Percentiles rank a stretch among this genome's conserved stretches.
Conservation (phyloP, 148 eudicot species). For the Tetragonia tetragonoides region DNA sequence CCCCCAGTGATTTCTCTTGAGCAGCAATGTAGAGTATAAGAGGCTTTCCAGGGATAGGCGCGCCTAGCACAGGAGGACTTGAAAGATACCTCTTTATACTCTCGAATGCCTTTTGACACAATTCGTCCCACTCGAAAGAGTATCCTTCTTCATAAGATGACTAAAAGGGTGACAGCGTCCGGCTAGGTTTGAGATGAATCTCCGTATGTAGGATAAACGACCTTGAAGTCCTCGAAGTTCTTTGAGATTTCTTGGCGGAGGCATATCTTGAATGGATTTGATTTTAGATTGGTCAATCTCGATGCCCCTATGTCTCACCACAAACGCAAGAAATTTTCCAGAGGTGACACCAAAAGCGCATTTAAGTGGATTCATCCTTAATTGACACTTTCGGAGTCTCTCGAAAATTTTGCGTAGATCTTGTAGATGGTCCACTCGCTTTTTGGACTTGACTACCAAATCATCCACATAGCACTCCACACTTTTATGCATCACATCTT, state of each 20-base stretch:
- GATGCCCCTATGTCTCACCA: background rate
- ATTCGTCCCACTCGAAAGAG: background rate
- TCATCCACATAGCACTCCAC: conserved; percentile 20
- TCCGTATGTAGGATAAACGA: background rate
- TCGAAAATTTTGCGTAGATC: background rate
- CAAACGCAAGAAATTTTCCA: background rate
- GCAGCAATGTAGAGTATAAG: no score
- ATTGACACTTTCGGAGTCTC: background rate
- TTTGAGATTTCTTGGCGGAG: background rate
- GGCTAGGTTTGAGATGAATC: background rate
- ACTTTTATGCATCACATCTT: conserved; percentile 8
- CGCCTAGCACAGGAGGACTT: no score
- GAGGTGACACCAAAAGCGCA: background rate
- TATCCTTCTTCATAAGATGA: background rate
- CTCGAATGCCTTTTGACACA: no score
- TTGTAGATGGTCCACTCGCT: background rate
- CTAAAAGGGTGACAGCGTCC: background rate
- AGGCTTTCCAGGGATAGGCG: no score
- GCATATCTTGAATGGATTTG: background rate
- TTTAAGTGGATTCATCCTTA: background rate
- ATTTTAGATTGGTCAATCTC: background rate
- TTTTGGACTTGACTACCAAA: background rate
- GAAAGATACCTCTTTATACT: no score
- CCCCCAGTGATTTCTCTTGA: no score
- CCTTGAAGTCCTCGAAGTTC: background rate